phyloP scores from a whole-genome alignment of 2,329 filamentous ascomycete species.

The Diaporthe sp. region DNA sequence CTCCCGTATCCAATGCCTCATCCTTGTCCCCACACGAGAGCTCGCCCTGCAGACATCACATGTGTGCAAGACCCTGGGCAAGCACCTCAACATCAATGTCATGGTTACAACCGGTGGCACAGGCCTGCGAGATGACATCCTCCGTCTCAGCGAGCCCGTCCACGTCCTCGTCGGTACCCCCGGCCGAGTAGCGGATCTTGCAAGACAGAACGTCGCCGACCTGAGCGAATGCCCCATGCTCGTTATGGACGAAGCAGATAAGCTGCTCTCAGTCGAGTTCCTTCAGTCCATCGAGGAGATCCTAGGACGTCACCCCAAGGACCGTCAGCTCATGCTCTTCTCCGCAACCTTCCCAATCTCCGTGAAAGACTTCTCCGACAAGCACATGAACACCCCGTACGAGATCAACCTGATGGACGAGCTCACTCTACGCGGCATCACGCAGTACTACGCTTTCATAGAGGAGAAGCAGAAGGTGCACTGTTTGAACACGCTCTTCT shows the following conservation, averaged over 20 bases:
- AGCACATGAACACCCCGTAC: constrained; percentile 96
- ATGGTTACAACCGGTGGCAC: constrained; percentile 99
- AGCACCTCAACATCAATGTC: constrained; percentile 96
- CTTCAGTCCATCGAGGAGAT: constrained; percentile 98
- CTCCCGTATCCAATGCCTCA: constrained; percentile 95
- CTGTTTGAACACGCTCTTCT: constrained; percentile 98
- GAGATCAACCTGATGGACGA: constrained; percentile 99
- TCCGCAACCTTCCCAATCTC: constrained; percentile 97
- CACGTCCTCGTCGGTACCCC: constrained; percentile 98
- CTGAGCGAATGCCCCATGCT: constrained; percentile 97
- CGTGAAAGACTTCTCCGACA: constrained; percentile 98
- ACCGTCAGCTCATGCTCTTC: constrained; percentile 99
- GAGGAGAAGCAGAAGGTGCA: constrained; percentile 99
- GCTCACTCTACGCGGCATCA: constrained; percentile 96
- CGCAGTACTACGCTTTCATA: constrained; percentile 98
- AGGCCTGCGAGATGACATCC: constrained; percentile 94
- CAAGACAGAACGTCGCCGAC: constrained; percentile 96
- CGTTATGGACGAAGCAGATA: constrained; percentile 99
- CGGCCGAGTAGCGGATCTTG: constrained; percentile 94
- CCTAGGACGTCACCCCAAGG: constrained; percentile 94
- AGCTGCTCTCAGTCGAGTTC: constrained; percentile 95
- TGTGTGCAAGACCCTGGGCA: constrained; percentile 98
- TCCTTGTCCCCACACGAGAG: constrained; percentile 96
- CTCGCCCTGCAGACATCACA: constrained; percentile 98
- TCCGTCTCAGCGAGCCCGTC: constrained; percentile 92